Evolutionary conservation across 768 basidiomycete genomes (phyloP), one percentile per base, ranked within the genome.

Genomic region (Trametes cinnabarina): DNA sequence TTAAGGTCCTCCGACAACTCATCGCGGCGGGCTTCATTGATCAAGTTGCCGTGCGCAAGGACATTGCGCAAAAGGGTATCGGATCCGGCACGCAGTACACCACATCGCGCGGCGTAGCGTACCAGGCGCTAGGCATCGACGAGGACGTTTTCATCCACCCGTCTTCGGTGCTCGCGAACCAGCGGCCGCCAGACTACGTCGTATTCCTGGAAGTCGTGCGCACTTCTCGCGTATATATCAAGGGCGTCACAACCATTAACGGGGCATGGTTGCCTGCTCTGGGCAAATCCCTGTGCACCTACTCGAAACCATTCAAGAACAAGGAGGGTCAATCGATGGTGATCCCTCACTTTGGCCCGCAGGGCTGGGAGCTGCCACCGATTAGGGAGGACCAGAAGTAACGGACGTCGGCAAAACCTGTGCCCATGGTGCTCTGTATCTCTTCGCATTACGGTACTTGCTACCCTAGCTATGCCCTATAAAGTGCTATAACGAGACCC

Each of bases 111-210:
- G 89, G 88, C 8, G 84, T 98, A 17, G 76, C 94, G 0, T 99
- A 98, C 70, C 82, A 79, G 48, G 88, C 94, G 1, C 66, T 94
- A 50, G 89, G 91, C 1, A 78, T 96, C 39, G 61, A 79, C 15
- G 92, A 95, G 65, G 92, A 97, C 64, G 92, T 96, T 2, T 98
- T 83, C 72, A 86, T 98, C 53, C 95, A 98, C 68, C 91, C 93
- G 0, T 89, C 89, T 0, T 95, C 92, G n/a, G 79, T 89, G 19
- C 70, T 96, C 12, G 84, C 85, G 57, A 80, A 81, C 64, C 58
- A 62, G 6, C 61, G 85, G 11, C 92, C 96, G 2, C 92, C 96
- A 0, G 93, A 96, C 52, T 98, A 87, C 68, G 64, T 98, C 44
- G 81, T 91, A 37, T 99, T 82, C 69, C 81, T 86, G 47, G 95